Evolutionary conservation across 352 stramenopile species (phyloP), one percentile per base, ranked within the genome.

Genomic region (Pythium pyrilobum): DNA sequence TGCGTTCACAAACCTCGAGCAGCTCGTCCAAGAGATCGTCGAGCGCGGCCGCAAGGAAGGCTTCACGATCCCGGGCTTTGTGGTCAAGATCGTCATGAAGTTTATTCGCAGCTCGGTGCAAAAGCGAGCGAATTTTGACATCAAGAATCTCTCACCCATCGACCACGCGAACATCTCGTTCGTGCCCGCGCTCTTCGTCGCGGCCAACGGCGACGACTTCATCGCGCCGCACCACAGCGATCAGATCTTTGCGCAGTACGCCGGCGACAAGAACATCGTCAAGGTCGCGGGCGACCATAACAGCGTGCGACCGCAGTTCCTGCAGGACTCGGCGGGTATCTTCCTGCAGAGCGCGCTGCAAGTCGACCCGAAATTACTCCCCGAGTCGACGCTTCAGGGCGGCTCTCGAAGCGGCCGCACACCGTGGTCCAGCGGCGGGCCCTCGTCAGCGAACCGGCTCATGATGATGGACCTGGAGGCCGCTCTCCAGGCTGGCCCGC

Each of bases 271-370:
- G 66, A 99, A 99, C 62, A 66, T 99, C 3, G 92, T 99, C 11
- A 89, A 98, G 46, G 96, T 99, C 5, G 84, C 98, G 43, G 96
- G 96, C 32, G 96, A 99, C 69, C 97, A 99, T 75, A 99, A 99
- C 71, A 97, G 75, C 32, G 81, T 90, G 23, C 76, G 97, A 6
- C 96, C 96, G 9, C 84, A 93, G 36, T 99, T 98, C 60, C 78
- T 99, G 40, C 84, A 97, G 47, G 93, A 99, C 68, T 97, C 86
- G 8, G 92, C 92, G 12, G 89, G 82, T 25, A 98, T 99, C 50
- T 99, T 99, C 61, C 67, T 99, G 12, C 88, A 97, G 61, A 95
- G 73, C 8, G 95, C 91, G 36, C 74, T 98, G 49, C 85, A 86
- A 51, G 74, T 93, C 5, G 77, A 93, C 42, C 59, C 69, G n/a